Base-by-base conservation (phyloP, 2,329 filamentous ascomycete genomes). In the Arthrobotrys sphaeroides region DNA sequence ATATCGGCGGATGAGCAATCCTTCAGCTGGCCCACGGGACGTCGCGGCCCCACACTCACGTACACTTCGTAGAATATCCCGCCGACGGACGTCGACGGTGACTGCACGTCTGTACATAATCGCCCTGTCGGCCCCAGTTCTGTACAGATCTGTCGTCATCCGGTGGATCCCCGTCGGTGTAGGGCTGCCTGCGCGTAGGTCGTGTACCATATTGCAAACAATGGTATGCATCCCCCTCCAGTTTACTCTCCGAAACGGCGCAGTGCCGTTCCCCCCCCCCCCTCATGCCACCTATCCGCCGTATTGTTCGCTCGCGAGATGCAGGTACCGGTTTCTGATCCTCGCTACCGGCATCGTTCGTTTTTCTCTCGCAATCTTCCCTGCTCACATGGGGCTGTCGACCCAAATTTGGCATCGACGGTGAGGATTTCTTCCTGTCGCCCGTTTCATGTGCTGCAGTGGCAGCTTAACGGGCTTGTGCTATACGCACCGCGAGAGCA, bases 361-460 rank as follows among this genome's bases (percentile, higher is more conserved):
- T 69, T 69, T 61, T 68, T 60, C 45, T 70, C 45, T 62, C 55
- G 42, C 55, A 61, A 53, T 70, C 16, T 70, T 55, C 57, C 57
- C 24, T 64, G 55, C 26, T 28, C 24, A 24, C 12, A 28, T 28
- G 36, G 36, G 55, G 40, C n/a, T 57, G 24, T 64, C 24, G 62
- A 62, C 53, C 72, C 72, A 75, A 75, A 69, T 64, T 75, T 75
- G 72, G 72, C 38, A 62, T 31, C 64, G 42, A 57, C 49, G 53
- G 3, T 55, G 51, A 60, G 33, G 36, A 51, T 55, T 60, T 59
- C 62, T 38, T 68, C 68, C 64, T 51, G 64, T 69, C 57, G 53
- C 40, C 64, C 42, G 72, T 75, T 75, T 75, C 72, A 75, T 69
- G 40, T 69, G 13, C 72, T 75, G 72, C 72, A 75, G 24, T 36